Evolutionary conservation across 768 basidiomycete species (phyloP), one percentile per base, ranked within the genome.

Genomic region (Suillus occidentalis): DNA sequence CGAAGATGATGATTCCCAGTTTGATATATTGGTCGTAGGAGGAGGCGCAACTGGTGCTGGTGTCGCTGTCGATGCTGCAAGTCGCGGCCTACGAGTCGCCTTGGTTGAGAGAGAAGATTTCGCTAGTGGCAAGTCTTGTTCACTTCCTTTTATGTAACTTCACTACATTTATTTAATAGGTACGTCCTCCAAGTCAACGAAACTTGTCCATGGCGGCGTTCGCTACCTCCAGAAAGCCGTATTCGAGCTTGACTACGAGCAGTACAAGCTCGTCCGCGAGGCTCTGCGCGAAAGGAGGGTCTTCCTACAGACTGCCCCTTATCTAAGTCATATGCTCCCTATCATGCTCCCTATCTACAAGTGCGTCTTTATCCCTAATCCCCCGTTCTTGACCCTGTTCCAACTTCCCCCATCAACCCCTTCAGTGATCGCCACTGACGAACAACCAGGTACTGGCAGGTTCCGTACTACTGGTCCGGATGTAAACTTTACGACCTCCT

Each of bases 261-360:
- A 96, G 74, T 96, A 89, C 82, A 97, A 97, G 75, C 90, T 99
- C 64, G 97, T 99, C 36, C 84, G 83, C n/a, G 97, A 98, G 75
- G 96, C 97, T 16, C 83, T 99, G 7, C 91, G 94, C 69, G 97
- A 99, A 78, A 86, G 97, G 37, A 84, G 83, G 65, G 95, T 96
- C 59, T 99, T 99, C 83, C 81, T 99, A 25, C 91, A 97, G 72
- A 98, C 93, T 0, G 97, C 97, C 0, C 97, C 97, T 0, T 97
- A 99, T 77, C 83, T 99, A 25, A 91, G 89, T 14, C 82, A 84
- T 66, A 95, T 96, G 90, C 84, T 99, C 40, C 97, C 97, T 2
- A 98, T 99, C 78, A 97, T 99, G 89, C 81, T 99, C 18, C 97
- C 97, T 7, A 86, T 99, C 58, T 98, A 99, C 85, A 97, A 94